Evolutionary conservation across 345 rosid species (phyloP), one percentile per base, ranked within the genome.

Genomic region (Syzygium aqueum): DNA sequence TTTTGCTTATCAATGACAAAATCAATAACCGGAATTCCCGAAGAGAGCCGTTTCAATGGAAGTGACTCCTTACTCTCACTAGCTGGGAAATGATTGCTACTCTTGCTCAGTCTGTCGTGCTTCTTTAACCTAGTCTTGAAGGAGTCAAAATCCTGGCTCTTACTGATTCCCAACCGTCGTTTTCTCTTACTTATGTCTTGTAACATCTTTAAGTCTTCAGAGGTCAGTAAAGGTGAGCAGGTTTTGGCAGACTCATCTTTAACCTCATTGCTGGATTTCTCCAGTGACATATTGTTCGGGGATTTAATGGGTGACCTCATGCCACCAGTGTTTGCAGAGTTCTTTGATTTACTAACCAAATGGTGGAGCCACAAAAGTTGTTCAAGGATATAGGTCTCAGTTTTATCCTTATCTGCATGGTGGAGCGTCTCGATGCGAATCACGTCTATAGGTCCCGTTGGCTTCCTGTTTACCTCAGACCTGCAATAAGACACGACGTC

Each of bases 301-400:
- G 88, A 84, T 65, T 86, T 88, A 54, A 53, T 30, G 46, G 92
- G 52, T 13, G 87, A 85, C 87, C 85, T 91, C 33, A 77, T 37
- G 85, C 56, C 77, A 43, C 50, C 85, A 49, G 84, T 84, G 50
- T 37, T 77, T 30, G 85, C 17, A 14, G 86, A 80, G 54, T 40
- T 85, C 89, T 90, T 91, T 61, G 94, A 91, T 91, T 92, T 90
- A 63, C 91, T 93, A 67, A 95, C 94, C 88, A 97, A 90, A 89
- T 93, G 95, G 61, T 97, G 97, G 77, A 97, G 96, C 98, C 98
- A 96, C 77, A 95, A 86, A 5, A 97, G 85, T n/a, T 92, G 94
- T 54, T 96, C 98, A 52, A 96, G 96, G 90, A 97, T 94, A 90
- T 92, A 94, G 88, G 93, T 86, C 90, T 97, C 99, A 53, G 97